These are phyloP conservation scores for Neonectria ditissima DNA, from an alignment of 2,329 filamentous ascomycete genomes.

Conservation along the genomic window DNA sequence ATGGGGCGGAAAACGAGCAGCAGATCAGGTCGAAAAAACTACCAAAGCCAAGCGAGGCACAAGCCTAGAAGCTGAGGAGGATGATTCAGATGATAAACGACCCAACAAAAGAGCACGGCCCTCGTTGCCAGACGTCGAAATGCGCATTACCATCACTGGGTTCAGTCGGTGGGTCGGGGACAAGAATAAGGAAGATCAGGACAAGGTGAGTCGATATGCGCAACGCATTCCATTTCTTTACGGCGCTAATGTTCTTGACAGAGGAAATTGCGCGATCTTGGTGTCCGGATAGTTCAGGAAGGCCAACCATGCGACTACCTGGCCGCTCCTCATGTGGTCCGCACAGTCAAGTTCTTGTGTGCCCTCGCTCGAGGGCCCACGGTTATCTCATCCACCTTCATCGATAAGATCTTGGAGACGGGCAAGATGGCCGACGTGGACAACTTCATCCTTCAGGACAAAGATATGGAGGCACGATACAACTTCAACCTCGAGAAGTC, in stretches of 20 bases:
- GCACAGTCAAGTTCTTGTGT: slow-evolving; percentile 93
- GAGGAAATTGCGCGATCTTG: slow-evolving; percentile 85
- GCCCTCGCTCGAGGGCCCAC: slow-evolving; percentile 84
- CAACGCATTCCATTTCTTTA: slow-evolving; percentile 19
- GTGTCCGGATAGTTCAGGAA: slow-evolving; percentile 84
- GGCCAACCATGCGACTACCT: slow-evolving; percentile 84
- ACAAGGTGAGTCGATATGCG: slow-evolving; percentile 71
- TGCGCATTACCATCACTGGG: slow-evolving; percentile 85
- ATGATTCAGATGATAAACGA: slow-evolving; percentile 60
- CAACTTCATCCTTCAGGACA: slow-evolving; percentile 77
- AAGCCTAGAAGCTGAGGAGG: slow-evolving; percentile 59
- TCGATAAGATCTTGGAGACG: slow-evolving; percentile 80
- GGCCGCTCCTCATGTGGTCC: slow-evolving; percentile 85
- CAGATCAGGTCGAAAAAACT: slow-evolving; percentile 67
- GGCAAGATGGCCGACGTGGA: slow-evolving; percentile 73
- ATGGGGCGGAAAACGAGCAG: slow-evolving; percentile 73
- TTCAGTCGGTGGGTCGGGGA: slow-evolving; percentile 85
- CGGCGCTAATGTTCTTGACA: slow-evolving; percentile 52
- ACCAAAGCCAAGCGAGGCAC: slow-evolving; percentile 60
- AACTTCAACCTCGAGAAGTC: slow-evolving; percentile 77
- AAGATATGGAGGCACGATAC: slow-evolving; percentile 77
- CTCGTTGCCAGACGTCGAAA: slow-evolving; percentile 70
- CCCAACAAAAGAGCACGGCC: slow-evolving; percentile 73
- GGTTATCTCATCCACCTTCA: slow-evolving; percentile 81
- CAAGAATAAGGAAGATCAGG: slow-evolving; percentile 78